Conservation (phyloP, 768 basidiomycete genomes). For the Hysterangium stoloniferum region DNA sequence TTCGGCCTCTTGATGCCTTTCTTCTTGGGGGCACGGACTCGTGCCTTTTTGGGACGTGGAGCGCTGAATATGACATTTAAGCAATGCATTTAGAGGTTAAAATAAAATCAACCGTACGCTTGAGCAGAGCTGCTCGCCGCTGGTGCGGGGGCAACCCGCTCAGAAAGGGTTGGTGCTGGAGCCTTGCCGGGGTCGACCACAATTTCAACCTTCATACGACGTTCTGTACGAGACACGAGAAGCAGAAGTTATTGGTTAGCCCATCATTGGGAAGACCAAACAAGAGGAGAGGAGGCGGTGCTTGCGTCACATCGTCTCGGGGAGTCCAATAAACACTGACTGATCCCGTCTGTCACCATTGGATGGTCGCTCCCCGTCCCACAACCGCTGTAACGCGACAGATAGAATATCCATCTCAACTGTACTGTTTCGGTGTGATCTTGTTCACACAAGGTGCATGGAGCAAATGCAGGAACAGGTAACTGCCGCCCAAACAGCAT, state of each 20-base stretch:
- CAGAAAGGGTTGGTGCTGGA: conserved; percentile 55
- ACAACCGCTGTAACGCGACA: neutral
- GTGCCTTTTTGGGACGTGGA: conserved; percentile 26
- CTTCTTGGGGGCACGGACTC: conserved; percentile 40
- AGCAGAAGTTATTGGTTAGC: conserved; percentile 9
- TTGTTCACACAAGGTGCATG: too few relatives aligned
- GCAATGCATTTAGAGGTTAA: conserved; percentile 20
- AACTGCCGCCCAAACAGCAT: too few relatives aligned
- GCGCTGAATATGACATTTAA: neutral
- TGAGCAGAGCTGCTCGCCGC: conserved; percentile 29
- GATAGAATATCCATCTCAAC: neutral
- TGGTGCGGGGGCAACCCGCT: conserved; percentile 77
- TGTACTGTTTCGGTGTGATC: too few relatives aligned
- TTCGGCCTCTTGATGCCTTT: conserved; percentile 48
- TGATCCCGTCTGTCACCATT: too few relatives aligned
- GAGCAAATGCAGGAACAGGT: too few relatives aligned
- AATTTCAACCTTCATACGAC: conserved; percentile 98
- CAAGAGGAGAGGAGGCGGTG: conserved; percentile 1
- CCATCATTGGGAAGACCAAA: neutral
- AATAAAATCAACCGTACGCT: conserved; percentile 25
- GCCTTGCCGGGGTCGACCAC: conserved; percentile 78
- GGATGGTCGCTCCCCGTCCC: neutral
- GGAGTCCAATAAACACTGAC: too few relatives aligned
- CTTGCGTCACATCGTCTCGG: neutral
- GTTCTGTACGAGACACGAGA: conserved; percentile 45